Percentiles rank a stretch among this genome's conserved stretches.
Conservation (phyloP, 352 stramenopile genomes). For the Pythium oligandrum region DNA sequence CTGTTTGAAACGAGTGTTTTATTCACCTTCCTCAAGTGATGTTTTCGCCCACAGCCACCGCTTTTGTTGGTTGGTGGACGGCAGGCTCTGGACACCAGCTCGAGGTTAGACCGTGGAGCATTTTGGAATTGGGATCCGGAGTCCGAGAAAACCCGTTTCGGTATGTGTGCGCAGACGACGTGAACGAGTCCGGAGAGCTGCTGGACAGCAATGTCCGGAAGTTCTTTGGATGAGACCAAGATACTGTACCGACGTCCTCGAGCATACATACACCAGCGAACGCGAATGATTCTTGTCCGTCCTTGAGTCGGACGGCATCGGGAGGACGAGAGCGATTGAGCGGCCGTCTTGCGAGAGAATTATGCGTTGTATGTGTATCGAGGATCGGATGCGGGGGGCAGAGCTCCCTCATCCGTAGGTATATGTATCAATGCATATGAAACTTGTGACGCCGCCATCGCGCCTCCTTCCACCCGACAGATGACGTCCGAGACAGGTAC, state of each 20-base stretch:
- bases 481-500: too few relatives aligned
- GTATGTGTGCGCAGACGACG: slow-evolving; percentile 40
- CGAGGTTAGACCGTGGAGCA: slow-evolving; percentile 12
- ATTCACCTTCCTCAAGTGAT: not conserved
- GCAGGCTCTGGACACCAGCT: not conserved
- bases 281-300: slow-evolving; percentile 3
- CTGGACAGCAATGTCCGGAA: too few relatives aligned
- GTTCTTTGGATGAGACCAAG: not conserved
- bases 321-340: not conserved
- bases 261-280: not conserved
- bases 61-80: slow-evolving; percentile 12
- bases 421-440: slow-evolving; percentile 71
- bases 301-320: not conserved
- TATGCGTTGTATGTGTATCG: slow-evolving; percentile 51
- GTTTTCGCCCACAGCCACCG: slow-evolving; percentile 14
- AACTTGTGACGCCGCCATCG: slow-evolving; percentile 9
- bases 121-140: slow-evolving; percentile 83
- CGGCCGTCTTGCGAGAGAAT: slow-evolving; percentile 17
- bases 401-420: slow-evolving; percentile 68
- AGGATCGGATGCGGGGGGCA: slow-evolving; percentile 70
- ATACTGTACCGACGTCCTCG: slow-evolving; percentile 16
- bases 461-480: too few relatives aligned
- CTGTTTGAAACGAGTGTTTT: too few relatives aligned
- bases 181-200: too few relatives aligned
- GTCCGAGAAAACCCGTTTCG: slow-evolving; percentile 42